Base-by-base conservation (phyloP, 345 rosid species). In the Brassica nigra region DNA sequence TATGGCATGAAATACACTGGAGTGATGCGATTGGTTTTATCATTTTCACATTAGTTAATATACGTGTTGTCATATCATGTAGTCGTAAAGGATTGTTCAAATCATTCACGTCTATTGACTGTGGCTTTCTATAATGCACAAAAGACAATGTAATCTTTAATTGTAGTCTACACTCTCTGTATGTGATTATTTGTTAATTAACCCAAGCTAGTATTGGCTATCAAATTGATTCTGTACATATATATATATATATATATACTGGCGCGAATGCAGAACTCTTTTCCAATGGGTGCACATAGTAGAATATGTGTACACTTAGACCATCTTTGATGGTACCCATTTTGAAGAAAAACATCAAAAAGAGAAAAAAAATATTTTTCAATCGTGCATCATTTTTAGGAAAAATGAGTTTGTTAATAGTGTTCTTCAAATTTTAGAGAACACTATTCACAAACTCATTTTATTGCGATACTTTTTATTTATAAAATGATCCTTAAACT, bases 41-140 rank as follows among this genome's bases (percentile, higher is more conserved):
- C 28, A 16, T 4, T 54, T 70, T 11, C 74, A 55, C 47, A 55
- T 70, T 49, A 28, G 61, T 49, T 68, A 29, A 69, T 34, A 69
- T 29, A 7, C 61, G 39, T 28, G 16, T 16, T 28, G 33, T 28
- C 20, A 20, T 27, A 68, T 49, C 34, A 27, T n/a, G 18, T 52
- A 44, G 44, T n/a, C 30, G 5, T 62, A 34, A 31, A 16, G 20
- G n/a, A 47, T 28, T 29, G n/a, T 14, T n/a, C 57, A 49, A 49
- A 29, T 49, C 16, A 31, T 39, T 66, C 16, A 66, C 54, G 54
- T 68, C 7, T 58, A 59, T 58, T 23, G 62, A 14, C 20, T 14
- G 66, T 71, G 34, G 75, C 34, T 27, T 71, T 20, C n/a, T 12
- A 1, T 58, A 55, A 37, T 37, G 62, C 67, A 36, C 27, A 59